phyloP scores from a whole-genome alignment of 306 rosid species.

The Cotoneaster glaucophyllus region DNA sequence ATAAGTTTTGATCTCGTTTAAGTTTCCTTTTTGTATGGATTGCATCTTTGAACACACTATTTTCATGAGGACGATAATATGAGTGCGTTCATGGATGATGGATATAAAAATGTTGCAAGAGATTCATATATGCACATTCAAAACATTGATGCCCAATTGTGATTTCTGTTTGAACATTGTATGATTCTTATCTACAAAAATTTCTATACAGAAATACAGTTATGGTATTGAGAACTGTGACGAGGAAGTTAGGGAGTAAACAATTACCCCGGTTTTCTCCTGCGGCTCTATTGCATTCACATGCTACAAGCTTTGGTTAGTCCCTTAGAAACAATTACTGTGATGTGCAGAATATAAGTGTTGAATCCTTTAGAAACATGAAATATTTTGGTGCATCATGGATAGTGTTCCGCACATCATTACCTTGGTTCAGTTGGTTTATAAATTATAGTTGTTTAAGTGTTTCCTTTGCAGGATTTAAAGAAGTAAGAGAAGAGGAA shows the following conservation, averaged over 20 bases:
- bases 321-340: too few relatives aligned
- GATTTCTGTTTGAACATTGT: background rate
- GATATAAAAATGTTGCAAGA: background rate
- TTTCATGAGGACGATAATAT: background rate
- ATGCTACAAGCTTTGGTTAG: constrained; percentile 95
- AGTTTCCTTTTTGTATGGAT: background rate
- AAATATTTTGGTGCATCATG: background rate
- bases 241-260: constrained; percentile 46
- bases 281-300: constrained; percentile 59
- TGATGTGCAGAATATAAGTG: background rate
- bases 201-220: background rate
- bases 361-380: background rate
- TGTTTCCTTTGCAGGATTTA: constrained; percentile 49
- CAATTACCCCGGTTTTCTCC: constrained; percentile 48
- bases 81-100: background rate
- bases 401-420: background rate
- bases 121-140: background rate
- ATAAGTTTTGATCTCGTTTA: background rate
- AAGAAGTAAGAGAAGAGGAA: constrained; percentile 87
- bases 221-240: constrained; percentile 58
- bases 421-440: background rate
- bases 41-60: background rate
- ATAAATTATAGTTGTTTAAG: background rate
- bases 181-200: too few relatives aligned
- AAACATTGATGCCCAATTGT: background rate